These are phyloP conservation scores for Saccharomycopsis vini DNA, from an alignment of 805 yeast species.

Conservation along the genomic window DNA sequence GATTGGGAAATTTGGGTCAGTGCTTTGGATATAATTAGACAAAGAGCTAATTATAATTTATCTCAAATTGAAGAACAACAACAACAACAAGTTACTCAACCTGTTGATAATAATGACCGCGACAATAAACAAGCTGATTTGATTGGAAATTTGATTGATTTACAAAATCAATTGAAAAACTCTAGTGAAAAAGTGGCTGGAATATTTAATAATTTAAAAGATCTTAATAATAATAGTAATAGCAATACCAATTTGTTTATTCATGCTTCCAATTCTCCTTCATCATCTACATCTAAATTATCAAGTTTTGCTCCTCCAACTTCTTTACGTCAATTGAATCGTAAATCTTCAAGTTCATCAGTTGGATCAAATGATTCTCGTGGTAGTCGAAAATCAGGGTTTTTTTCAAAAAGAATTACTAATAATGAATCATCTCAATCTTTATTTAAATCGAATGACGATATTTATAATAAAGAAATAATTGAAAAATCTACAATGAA, in stretches of 20 bases:
- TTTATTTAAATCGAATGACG: not conserved
- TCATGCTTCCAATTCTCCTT: no score
- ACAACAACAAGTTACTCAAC: not conserved
- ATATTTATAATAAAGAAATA: not conserved
- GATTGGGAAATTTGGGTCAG: constrained; percentile 79
- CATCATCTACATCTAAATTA: not conserved
- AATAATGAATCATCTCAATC: not conserved
- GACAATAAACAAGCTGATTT: no score
- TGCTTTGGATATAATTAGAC: constrained; percentile 49
- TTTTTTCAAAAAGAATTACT: not conserved
- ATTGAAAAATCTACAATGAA: not conserved
- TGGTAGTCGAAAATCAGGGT: not conserved
- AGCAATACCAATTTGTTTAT: no score
- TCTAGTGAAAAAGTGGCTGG: constrained; percentile 4
- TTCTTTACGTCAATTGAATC: not conserved
- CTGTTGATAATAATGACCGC: not conserved
- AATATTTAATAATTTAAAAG: constrained; percentile 9
- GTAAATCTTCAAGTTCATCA: not conserved
- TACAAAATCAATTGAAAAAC: constrained; percentile 13
- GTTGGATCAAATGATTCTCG: not conserved
- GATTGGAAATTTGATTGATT: not conserved
- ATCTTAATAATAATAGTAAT: no score
- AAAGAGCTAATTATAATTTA: constrained; percentile 10
- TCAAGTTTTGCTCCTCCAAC: not conserved
- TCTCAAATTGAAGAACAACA: no score